Evolutionary conservation across 2,329 filamentous ascomycete species (phyloP).

Genomic region (Myriosclerotinia duriaeana): DNA sequence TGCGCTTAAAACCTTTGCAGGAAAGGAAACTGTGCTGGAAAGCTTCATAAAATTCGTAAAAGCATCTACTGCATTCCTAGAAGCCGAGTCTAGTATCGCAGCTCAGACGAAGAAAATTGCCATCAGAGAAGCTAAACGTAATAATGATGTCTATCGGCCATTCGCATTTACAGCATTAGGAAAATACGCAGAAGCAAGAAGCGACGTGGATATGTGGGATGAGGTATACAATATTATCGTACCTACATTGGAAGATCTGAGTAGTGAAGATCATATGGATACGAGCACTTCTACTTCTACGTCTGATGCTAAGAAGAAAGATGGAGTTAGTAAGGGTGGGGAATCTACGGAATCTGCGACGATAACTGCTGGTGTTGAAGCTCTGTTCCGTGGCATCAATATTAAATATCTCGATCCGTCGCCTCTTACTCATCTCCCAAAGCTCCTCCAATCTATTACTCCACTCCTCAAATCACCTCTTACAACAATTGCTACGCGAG

Average conservation of each 20-base stretch:
- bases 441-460: constrained; percentile 33
- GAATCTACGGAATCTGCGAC: constrained; percentile 36
- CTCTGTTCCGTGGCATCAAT: constrained; percentile 40
- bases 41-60: constrained; percentile 77
- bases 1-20: constrained; percentile 85
- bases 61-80: constrained; percentile 60
- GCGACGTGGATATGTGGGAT: constrained; percentile 68
- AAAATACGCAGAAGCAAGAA: constrained; percentile 65
- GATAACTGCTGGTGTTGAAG: constrained; percentile 38
- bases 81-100: constrained; percentile 52
- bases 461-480: constrained; percentile 35
- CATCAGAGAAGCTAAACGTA: constrained; percentile 84
- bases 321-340: constrained; percentile 33
- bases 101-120: constrained; percentile 76
- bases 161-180: constrained; percentile 73
- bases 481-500: constrained; percentile 36
- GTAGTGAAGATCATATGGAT: constrained; percentile 31
- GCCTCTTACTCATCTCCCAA: constrained; percentile 34
- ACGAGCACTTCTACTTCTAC: constrained; percentile 55
- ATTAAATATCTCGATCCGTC: constrained; percentile 32
- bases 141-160: constrained; percentile 80
- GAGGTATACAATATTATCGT: constrained; percentile 65
- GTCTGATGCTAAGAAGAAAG: constrained; percentile 21
- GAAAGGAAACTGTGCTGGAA: constrained; percentile 81
- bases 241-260: constrained; percentile 60